Conservation (phyloP, 1,139 yeast species). For the Magnusiomyces paraingens region DNA sequence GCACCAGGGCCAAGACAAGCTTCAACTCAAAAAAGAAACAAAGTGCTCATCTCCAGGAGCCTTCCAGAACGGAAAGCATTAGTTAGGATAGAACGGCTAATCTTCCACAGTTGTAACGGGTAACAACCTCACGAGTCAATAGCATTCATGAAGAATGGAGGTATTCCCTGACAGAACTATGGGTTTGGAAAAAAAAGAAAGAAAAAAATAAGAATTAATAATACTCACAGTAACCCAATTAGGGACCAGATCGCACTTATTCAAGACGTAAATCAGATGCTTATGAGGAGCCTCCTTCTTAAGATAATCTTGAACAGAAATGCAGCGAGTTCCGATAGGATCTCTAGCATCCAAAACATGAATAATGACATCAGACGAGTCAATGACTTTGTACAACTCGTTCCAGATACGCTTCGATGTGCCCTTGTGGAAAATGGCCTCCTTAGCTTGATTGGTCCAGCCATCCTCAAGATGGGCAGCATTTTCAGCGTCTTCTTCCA, state of each 20-base stretch:
- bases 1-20: constrained; percentile 5
- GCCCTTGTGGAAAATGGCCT: constrained; percentile 92
- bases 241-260: constrained; percentile 97
- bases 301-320: constrained; percentile 86
- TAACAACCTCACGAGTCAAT: constrained; percentile 24
- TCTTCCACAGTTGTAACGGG: constrained; percentile 97
- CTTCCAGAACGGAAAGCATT: constrained; percentile 44
- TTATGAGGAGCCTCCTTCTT: constrained; percentile 93
- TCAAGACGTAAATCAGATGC: constrained; percentile 87
- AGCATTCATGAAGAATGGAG: constrained; percentile 49
- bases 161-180: constrained; percentile 40
- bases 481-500: constrained; percentile 53
- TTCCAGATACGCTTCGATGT: constrained; percentile 99
- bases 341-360: constrained; percentile 97
- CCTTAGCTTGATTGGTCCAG: constrained; percentile 85
- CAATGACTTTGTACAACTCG: constrained; percentile 92
- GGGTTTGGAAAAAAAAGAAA: constrained; percentile 35
- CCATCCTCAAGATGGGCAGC: constrained; percentile 60
- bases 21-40: constrained; percentile 41
- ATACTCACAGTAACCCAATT: constrained; percentile 98
- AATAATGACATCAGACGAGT: constrained; percentile 93
- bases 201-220: constrained; percentile 7
- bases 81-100: constrained; percentile 50
- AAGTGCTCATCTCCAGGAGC: constrained; percentile 40
- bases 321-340: constrained; percentile 94